Evolutionary conservation across 306 rosid genomes (phyloP).

Genomic region (Glycine latifolia): DNA sequence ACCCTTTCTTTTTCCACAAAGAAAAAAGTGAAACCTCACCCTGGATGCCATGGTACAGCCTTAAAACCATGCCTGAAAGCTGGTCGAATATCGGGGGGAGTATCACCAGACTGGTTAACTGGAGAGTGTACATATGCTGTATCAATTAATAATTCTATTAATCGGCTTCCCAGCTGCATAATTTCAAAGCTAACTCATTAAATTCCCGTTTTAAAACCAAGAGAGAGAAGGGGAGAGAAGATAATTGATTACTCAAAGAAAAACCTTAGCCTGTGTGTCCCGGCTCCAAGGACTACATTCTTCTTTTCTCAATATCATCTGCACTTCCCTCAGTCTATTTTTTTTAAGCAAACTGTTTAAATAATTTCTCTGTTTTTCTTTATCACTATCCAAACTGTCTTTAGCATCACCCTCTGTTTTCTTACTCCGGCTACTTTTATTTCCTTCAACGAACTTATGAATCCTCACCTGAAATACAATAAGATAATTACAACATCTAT

Average conservation of each 20-base stretch:
- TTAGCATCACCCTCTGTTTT: constrained; percentile 52
- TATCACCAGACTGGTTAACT: constrained; percentile 65
- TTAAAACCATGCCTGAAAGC: constrained; percentile 83
- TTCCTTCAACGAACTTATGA: constrained; percentile 67
- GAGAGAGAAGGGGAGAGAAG: not conserved
- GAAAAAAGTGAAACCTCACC: constrained; percentile 55
- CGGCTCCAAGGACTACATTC: constrained; percentile 79
- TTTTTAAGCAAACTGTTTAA: constrained; percentile 69
- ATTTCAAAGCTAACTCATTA: constrained; percentile 36
- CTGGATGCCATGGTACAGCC: constrained; percentile 60
- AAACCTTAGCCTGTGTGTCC: constrained; percentile 80
- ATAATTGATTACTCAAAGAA: not conserved
- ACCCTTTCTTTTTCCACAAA: not conserved
- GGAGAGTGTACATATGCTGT: constrained; percentile 82
- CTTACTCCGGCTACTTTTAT: constrained; percentile 55
- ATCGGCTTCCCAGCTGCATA: constrained; percentile 86
- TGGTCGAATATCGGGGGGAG: constrained; percentile 83
- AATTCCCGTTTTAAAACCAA: constrained; percentile 28
- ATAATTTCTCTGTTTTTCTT: constrained; percentile 67
- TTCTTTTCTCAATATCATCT: constrained; percentile 68
- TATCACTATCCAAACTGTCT: constrained; percentile 60
- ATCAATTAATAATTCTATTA: constrained; percentile 78
- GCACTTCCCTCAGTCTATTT: constrained; percentile 70
- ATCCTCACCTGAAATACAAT: constrained; percentile 67
- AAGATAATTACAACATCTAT: constrained; percentile 22